phyloP scores from a whole-genome alignment of 352 stramenopile species.

The Globisporangium uncinulatum region DNA sequence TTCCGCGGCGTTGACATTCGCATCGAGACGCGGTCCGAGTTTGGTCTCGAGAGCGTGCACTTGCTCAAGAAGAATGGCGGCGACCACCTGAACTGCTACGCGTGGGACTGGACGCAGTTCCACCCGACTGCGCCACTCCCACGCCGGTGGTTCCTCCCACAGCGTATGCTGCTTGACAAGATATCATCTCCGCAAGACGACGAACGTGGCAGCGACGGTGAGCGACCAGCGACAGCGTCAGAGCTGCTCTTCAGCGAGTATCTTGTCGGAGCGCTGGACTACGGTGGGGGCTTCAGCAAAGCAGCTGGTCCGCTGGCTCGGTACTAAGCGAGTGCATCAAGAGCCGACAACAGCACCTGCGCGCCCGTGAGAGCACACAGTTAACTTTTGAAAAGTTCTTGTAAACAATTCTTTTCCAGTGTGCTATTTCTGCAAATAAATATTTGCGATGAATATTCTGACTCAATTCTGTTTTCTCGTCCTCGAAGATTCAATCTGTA shows the following conservation, averaged over 20 bases:
- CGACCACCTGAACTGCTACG: conserved; percentile 42
- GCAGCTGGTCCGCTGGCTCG: conserved; percentile 14
- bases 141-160: conserved; percentile 31
- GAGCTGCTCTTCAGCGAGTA: conserved; percentile 32
- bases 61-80: conserved; percentile 42
- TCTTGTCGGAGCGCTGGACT: conserved; percentile 44
- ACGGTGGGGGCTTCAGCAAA: conserved; percentile 33
- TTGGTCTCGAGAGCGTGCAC: conserved; percentile 39
- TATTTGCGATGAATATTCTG: too few relatives aligned
- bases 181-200: conserved; percentile 3
- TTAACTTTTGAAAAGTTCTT: too few relatives aligned
- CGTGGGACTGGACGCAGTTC: conserved; percentile 36
- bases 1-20: conserved; percentile 33
- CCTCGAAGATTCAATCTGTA: too few relatives aligned
- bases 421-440: too few relatives aligned
- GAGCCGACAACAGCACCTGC: too few relatives aligned
- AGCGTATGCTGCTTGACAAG: conserved; percentile 38
- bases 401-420: too few relatives aligned
- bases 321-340: neutral
- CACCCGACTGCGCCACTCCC: conserved; percentile 8
- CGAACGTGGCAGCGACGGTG: conserved; percentile 5
- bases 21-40: conserved; percentile 27
- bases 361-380: too few relatives aligned
- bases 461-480: too few relatives aligned
- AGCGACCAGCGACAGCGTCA: neutral